These are phyloP conservation scores for Calonectria crousiana DNA, from an alignment of 2,329 filamentous ascomycete species.

Conservation along the genomic window DNA sequence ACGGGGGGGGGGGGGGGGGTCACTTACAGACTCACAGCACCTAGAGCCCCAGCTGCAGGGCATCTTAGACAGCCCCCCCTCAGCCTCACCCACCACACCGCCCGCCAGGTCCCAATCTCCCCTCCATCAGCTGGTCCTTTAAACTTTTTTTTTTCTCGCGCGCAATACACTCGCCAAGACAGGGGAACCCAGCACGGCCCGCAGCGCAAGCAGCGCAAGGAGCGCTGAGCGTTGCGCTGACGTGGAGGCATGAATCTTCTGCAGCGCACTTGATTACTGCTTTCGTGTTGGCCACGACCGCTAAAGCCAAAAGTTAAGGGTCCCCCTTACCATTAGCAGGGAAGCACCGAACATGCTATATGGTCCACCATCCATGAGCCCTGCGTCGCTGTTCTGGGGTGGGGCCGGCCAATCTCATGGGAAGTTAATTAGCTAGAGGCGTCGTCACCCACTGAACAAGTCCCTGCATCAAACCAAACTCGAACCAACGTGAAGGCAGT, in stretches of 20 bases:
- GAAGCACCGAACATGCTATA: neutral
- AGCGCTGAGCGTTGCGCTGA: neutral
- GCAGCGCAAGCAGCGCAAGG: neutral
- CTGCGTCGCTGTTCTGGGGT: neutral
- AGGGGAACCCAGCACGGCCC: neutral
- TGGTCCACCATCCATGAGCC: neutral
- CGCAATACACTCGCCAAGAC: neutral
- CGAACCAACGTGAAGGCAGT: neutral
- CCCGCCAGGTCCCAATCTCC: neutral
- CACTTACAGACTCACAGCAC: neutral
- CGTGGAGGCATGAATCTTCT: constrained; percentile 8
- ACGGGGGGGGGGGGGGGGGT: neutral
- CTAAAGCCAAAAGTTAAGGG: neutral
- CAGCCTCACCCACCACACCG: constrained; percentile 8
- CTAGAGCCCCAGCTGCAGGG: neutral
- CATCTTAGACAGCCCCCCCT: neutral
- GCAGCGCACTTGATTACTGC: neutral
- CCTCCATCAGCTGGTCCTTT: neutral
- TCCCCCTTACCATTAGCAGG: neutral
- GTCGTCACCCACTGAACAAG: neutral
- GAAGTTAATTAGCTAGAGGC: neutral
- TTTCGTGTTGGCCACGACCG: neutral
- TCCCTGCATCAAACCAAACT: neutral
- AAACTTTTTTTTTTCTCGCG: neutral
- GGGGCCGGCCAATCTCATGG: neutral